phyloP scores from a whole-genome alignment of 345 rosid species.

The Eucalyptus sp. region DNA sequence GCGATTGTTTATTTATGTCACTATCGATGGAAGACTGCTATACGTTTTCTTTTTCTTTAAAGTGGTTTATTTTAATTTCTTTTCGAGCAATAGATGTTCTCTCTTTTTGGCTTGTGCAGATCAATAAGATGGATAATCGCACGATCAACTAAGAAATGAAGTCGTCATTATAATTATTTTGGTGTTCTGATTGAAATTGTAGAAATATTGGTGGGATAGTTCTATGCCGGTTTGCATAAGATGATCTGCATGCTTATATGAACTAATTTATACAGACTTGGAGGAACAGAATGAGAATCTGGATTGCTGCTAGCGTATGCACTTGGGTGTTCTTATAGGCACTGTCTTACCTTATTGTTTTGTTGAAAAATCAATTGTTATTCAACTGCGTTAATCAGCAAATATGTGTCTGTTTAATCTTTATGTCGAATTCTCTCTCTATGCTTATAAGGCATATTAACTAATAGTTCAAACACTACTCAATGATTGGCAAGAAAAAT shows the following conservation, averaged over 20 bases:
- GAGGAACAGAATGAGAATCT: not conserved
- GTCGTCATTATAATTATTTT: not conserved
- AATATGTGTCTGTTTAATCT: not conserved
- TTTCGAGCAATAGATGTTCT: not conserved
- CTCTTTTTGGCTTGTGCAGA: not conserved
- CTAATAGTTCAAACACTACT: not conserved
- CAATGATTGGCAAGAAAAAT: not conserved
- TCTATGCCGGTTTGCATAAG: not conserved
- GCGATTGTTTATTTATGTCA: not conserved
- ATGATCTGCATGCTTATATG: not conserved
- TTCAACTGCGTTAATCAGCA: not conserved
- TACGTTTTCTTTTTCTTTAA: not conserved
- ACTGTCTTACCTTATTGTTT: not conserved
- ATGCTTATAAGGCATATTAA: not conserved
- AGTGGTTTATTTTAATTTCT: not conserved
- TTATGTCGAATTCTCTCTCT: not conserved
- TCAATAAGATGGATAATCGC: not conserved
- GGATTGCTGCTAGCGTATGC: not conserved
- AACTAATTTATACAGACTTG: not conserved
- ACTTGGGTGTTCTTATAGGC: not conserved
- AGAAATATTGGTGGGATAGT: not conserved
- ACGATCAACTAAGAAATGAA: not conserved
- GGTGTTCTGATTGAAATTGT: not conserved
- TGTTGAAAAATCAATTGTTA: not conserved
- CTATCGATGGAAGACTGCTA: not conserved